phyloP scores from a whole-genome alignment of 2,329 filamentous ascomycete genomes.

The Thyridium curvatum region DNA sequence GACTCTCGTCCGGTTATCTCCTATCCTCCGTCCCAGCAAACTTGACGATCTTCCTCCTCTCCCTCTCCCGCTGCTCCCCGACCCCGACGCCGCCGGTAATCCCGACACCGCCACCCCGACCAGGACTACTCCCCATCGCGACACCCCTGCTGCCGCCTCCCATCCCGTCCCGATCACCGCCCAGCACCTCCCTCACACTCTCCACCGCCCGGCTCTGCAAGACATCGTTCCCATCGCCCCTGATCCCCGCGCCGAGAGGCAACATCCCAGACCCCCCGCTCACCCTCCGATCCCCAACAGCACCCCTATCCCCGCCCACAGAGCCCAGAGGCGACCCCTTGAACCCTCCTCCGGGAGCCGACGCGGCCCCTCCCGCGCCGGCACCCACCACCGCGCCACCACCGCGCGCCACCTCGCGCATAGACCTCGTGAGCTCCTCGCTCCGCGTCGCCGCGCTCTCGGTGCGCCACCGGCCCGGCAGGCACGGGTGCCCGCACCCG shows the following conservation, averaged over 20 bases:
- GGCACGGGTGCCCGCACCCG: constrained; percentile 57
- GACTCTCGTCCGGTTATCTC: no score
- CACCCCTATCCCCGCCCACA: background rate
- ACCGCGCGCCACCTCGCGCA: constrained; percentile 27
- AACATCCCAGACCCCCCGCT: constrained; percentile 4
- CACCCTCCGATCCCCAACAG: background rate
- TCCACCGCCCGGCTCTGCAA: constrained; percentile 55
- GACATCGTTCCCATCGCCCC: constrained; percentile 47
- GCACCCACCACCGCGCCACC: constrained; percentile 7
- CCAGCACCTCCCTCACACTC: constrained; percentile 48
- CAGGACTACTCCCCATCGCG: constrained; percentile 3
- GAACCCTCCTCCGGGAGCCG: constrained; percentile 2
- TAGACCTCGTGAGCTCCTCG: constrained; percentile 45
- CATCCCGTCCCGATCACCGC: constrained; percentile 14
- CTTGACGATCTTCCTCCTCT: constrained; percentile 60
- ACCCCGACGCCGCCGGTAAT: constrained; percentile 1
- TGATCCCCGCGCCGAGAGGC: constrained; percentile 16
- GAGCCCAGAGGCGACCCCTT: background rate
- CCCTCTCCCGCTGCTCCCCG: constrained; percentile 30
- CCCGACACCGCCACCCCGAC: constrained; percentile 12
- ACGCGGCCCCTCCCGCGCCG: constrained; percentile 3
- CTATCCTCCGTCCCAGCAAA: constrained; percentile 41
- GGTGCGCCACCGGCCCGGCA: constrained; percentile 49
- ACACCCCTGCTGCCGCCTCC: constrained; percentile 14
- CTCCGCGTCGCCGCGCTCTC: constrained; percentile 36